Evolutionary conservation across 805 yeast genomes (phyloP).

Genomic region (Geotrichum ghanense): DNA sequence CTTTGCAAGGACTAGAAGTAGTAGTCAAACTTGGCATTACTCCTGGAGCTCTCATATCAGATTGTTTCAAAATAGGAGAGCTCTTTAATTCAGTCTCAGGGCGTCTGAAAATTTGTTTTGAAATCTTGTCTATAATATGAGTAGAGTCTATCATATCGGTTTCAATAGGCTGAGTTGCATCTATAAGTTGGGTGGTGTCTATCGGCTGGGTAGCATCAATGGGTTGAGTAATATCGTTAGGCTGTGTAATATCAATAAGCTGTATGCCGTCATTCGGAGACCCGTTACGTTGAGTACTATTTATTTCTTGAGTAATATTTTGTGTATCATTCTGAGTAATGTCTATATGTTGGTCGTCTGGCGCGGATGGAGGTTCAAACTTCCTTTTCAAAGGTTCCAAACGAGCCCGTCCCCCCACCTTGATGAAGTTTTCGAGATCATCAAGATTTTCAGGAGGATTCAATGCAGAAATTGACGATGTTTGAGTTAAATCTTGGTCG

Average conservation of each 20-base stretch:
- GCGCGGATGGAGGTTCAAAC: not conserved
- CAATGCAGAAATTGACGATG: not conserved
- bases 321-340: not conserved
- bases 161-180: too few relatives aligned
- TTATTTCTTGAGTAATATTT: not conserved
- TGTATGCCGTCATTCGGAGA: too few relatives aligned
- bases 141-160: too few relatives aligned
- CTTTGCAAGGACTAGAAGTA: too few relatives aligned
- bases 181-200: too few relatives aligned
- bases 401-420: not conserved
- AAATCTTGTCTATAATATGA: too few relatives aligned
- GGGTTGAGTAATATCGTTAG: not conserved
- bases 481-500: not conserved
- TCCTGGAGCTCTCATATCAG: too few relatives aligned
- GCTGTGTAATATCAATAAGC: not conserved
- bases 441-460: not conserved
- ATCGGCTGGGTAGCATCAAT: not conserved
- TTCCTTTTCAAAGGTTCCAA: not conserved
- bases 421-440: not conserved
- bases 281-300: not conserved
- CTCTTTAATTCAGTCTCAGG: too few relatives aligned
- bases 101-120: too few relatives aligned
- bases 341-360: not conserved
- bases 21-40: too few relatives aligned
- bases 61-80: too few relatives aligned